These are phyloP conservation scores for Alopecurus myosuroides DNA, from an alignment of 176 grass and related monocot genomes.

Conservation along the genomic window DNA sequence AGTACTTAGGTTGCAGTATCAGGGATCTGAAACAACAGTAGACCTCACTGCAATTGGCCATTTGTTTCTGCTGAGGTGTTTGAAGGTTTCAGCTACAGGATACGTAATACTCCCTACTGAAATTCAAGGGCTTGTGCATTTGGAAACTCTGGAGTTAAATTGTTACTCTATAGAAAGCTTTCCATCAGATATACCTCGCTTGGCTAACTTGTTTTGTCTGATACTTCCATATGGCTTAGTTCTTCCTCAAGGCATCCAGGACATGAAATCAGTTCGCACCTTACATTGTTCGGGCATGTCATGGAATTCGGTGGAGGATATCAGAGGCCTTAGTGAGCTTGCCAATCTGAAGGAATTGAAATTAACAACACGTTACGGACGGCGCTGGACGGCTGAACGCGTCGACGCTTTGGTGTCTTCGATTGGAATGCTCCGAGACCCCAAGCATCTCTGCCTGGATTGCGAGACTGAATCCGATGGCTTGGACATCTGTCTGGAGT, in stretches of 20 bases:
- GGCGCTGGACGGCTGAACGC: too few species aligned
- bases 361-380: background rate
- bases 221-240: fast-evolving
- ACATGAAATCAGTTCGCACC: background rate
- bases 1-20: background rate
- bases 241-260: background rate
- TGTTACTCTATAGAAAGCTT: background rate
- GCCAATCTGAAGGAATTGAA: background rate
- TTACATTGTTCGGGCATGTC: background rate
- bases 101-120: background rate
- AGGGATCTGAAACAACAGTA: too few species aligned
- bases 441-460: background rate
- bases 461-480: background rate
- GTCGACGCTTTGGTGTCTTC: background rate
- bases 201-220: background rate
- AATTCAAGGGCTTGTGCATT: background rate
- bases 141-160: background rate
- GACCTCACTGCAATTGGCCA: background rate
- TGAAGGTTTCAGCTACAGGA: too few species aligned
- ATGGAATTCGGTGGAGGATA: background rate
- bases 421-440: background rate
- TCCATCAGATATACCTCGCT: background rate
- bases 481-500: background rate
- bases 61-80: background rate
- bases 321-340: background rate